Evolutionary conservation across 2,329 filamentous ascomycete genomes (phyloP), one percentile per base, ranked within the genome.

Genomic region (Arthrobotrys sphaeroides): DNA sequence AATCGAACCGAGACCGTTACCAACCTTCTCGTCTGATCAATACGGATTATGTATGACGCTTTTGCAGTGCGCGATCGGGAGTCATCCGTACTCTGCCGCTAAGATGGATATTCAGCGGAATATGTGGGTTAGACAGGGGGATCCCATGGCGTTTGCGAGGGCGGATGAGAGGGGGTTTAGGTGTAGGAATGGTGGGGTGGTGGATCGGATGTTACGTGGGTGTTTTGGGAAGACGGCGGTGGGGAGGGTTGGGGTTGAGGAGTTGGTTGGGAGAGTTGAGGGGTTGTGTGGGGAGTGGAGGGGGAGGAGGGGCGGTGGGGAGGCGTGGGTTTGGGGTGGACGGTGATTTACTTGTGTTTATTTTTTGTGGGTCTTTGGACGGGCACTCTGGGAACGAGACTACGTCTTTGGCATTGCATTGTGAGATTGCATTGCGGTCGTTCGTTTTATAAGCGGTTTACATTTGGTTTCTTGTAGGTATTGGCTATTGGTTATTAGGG

Each of bases 151-250:
- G 33, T 80, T 79, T 73, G 78, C 78, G n/a, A 75, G 78, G 60
- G 64, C 65, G 4, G 78, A 77, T 22, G 78, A 79, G 26, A 67
- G 73, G 33, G 77, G 60, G 5, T 57, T 78, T 45, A 77, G 73
- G 24, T 74, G 77, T 43, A 66, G 64, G 1, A 66, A 31, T 53
- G 77, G 78, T 7, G 76, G 78, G 2, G 64, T 61, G 12, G 78
- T 80, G 26, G 73, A 69, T 38, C 38, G 60, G 3, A 64, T 78
- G 72, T 16, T 80, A 42, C 65, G 61, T 20, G 77, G 77, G 40
- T 79, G 79, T 67, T 79, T 80, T 68, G 79, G 78, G 24, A 79
- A 78, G 67, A 74, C 61, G 13, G 73, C 73, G 28, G 78, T 78
- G 28, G 78, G 77, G 28, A 55, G 70, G 31, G 38, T 38, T 1